These are phyloP conservation scores for Discostella stelligeroides DNA, from an alignment of 108 stramenopile genomes.

Conservation along the genomic window DNA sequence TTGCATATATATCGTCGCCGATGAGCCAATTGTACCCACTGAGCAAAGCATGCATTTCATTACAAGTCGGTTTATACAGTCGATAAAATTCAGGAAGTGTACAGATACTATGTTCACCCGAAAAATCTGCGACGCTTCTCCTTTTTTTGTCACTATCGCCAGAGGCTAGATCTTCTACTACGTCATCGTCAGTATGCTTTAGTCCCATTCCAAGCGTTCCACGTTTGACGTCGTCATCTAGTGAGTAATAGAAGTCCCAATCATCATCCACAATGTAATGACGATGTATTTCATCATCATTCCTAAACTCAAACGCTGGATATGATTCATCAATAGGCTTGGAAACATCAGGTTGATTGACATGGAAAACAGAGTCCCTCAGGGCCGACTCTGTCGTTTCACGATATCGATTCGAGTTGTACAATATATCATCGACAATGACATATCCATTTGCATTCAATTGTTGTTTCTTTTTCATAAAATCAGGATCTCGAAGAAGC, in stretches of 20 bases:
- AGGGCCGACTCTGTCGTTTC: slow-evolving; percentile 14
- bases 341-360: slow-evolving; percentile 10
- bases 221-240: slow-evolving; percentile 56
- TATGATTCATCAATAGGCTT: neutral
- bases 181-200: slow-evolving; percentile 21
- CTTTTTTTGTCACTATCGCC: neutral
- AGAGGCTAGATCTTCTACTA: neutral
- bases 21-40: slow-evolving; percentile 45
- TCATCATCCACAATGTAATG: slow-evolving; percentile 46
- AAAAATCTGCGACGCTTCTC: neutral
- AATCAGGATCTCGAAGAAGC: slow-evolving; percentile 13
- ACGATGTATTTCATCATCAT: slow-evolving; percentile 17
- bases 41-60: slow-evolving; percentile 53
- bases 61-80: slow-evolving; percentile 64
- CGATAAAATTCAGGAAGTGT: slow-evolving; percentile 47
- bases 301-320: slow-evolving; percentile 14
- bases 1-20: slow-evolving; percentile 27
- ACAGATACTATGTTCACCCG: slow-evolving; percentile 31
- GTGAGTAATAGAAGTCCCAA: slow-evolving; percentile 53
- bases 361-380: neutral
- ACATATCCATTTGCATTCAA: slow-evolving; percentile 46
- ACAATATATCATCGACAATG: slow-evolving; percentile 46
- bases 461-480: slow-evolving; percentile 5
- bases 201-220: slow-evolving; percentile 34
- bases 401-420: slow-evolving; percentile 16